These are phyloP conservation scores for Hericium alpestre DNA, from an alignment of 768 basidiomycete species.

Conservation along the genomic window DNA sequence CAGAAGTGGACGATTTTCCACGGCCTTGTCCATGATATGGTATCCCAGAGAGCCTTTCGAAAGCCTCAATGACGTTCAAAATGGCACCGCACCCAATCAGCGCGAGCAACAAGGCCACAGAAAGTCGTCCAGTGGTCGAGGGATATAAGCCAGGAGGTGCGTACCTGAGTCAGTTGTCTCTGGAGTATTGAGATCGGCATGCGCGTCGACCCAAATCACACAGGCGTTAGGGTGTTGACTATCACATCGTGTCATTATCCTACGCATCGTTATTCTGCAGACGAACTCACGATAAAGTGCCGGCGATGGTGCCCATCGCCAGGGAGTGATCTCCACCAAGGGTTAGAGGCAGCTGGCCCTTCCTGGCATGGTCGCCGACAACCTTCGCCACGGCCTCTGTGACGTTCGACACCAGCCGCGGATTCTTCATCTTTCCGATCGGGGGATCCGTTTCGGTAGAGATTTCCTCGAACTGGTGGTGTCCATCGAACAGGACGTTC, in stretches of 20 bases:
- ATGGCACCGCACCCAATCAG: too few relatives aligned
- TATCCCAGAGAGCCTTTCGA: too few relatives aligned
- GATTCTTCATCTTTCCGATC: slow-evolving; percentile 85
- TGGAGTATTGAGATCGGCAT: slow-evolving; percentile 91
- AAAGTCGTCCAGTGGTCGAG: too few relatives aligned
- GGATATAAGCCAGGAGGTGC: slow-evolving; percentile 5
- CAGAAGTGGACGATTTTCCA: too few relatives aligned
- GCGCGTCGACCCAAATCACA: slow-evolving; percentile 95
- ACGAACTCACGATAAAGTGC: slow-evolving; percentile 60
- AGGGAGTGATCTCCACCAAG: slow-evolving; percentile 95
- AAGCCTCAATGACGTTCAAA: too few relatives aligned
- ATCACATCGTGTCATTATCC: background rate
- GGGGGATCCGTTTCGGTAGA: slow-evolving; percentile 57
- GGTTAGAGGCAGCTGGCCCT: slow-evolving; percentile 78
- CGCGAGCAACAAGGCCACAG: too few relatives aligned
- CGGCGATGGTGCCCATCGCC: slow-evolving; percentile 91
- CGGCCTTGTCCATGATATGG: too few relatives aligned
- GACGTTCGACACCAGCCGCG: slow-evolving; percentile 76
- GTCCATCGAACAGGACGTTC: slow-evolving; percentile 83
- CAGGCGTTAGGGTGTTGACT: slow-evolving; percentile 72
- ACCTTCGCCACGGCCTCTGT: slow-evolving; percentile 66
- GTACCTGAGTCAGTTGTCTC: slow-evolving; percentile 68
- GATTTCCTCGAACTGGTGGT: slow-evolving; percentile 80
- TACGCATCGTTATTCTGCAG: background rate
- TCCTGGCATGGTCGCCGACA: slow-evolving; percentile 65